Evolutionary conservation across 768 basidiomycete species (phyloP), one percentile per base, ranked within the genome.

Genomic region (Tubosaeta sp.): DNA sequence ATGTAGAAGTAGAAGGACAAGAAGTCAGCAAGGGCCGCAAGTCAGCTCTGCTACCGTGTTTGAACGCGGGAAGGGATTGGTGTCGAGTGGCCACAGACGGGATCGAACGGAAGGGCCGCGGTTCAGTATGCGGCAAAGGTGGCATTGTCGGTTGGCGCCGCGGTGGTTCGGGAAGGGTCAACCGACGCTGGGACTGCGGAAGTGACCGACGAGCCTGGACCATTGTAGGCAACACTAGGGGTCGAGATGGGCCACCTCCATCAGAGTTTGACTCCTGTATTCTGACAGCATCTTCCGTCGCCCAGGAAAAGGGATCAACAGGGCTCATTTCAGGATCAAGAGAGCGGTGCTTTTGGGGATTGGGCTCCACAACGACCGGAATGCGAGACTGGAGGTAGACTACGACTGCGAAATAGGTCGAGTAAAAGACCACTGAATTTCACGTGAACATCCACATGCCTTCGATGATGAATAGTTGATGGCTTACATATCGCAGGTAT

Each of bases 401-500:
- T 51, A 72, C 61, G 16, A 67, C 18, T 12, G 66, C 68, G 45
- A 82, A 73, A 41, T 73, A 72, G n/a, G 48, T 51, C 7, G 70
- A 61, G 49, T 82, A 81, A 18, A 68, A 21, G n/a, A 73, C 25
- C 36, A 80, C 80, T 81, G 39, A 32, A 19, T 22, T 32, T 7
- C 29, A 49, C 46, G 40, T 41, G 24, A 61, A n/a, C 38, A 52
- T 60, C 18, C n/a, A 19, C 6, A 12, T 4, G 41, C 46, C 42
- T 11, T 34, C 2, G 18, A 29, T 3, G 44, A 11, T 11, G 54
- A 44, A 27, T 10, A 32, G 53, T 50, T 18, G 25, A 11, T 14
- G 6, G 67, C 81, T 54, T 52, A 84, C 83, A 64, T 38, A 83
- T 60, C 3, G 64, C 63, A 21, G 83, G 83, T 44, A 73, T 64